Evolutionary conservation across 73 alveolate genomes (phyloP), one percentile per base, ranked within the genome.

Genomic region (Symbiodinium natans): DNA sequence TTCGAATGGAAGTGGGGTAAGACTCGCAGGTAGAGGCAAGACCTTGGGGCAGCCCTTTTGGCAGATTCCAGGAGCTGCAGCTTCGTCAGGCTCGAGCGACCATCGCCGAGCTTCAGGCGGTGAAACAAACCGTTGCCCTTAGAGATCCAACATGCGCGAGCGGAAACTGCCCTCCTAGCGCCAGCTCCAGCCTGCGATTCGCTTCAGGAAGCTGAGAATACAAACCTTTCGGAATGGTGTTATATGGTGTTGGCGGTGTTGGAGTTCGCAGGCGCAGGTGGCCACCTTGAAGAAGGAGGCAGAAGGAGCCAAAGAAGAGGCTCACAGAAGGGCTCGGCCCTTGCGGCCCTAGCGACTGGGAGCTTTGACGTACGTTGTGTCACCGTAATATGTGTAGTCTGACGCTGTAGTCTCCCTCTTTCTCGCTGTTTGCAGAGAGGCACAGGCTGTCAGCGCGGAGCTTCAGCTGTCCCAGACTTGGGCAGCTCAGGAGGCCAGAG

Each of bases 251-350:
- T n/a, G n/a, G n/a, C n/a, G n/a, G n/a, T n/a, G n/a, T n/a, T n/a
- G n/a, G n/a, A n/a, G n/a, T n/a, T n/a, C n/a, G n/a, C 25, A 89
- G 96, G 96, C 38, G 5, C 29, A 89, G 77, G 39, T 89, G 43
- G 96, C 75, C 6, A 77, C 82, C 17, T 63, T 63, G 27, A 56
- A 38, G 52, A 27, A 71, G 3, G 96, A 89, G 39, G 87, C 87
- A n/a, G 40, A 63, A 38, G 74, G 80, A 40, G 96, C 96, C 34
- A 82, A 41, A 10, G 88, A 89, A 15, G 96, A 89, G 96, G 96
- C 87, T 1, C 1, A 17, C 8, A 13, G 31, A 25, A 19, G 75
- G 33, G 75, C 75, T 13, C 31, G 8, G 63, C 27, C 34, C 38
- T 68, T 31, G 17, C 40, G 63, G 33, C 63, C 63, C 88, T 27